phyloP scores from a whole-genome alignment of 2,329 filamentous ascomycete species.

The Cytospora schulzeri region DNA sequence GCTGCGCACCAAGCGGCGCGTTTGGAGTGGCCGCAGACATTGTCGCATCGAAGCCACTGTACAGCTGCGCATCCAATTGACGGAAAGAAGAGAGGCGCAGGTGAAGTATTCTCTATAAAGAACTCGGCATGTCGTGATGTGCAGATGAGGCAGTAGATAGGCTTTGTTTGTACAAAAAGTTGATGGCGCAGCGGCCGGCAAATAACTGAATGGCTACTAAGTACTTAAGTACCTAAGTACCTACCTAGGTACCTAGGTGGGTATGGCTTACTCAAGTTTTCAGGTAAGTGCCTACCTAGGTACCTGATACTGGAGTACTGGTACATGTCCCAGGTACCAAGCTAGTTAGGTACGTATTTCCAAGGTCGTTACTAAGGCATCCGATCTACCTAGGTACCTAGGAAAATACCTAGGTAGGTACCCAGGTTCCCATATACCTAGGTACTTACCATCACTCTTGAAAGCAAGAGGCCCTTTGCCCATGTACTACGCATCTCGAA shows the following conservation, averaged over 20 bases:
- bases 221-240: neutral
- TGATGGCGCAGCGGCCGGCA: neutral
- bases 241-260: neutral
- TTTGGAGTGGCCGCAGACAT: conserved; percentile 37
- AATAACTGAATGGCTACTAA: neutral
- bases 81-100: conserved; percentile 8
- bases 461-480: too few species aligned
- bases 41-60: conserved; percentile 39
- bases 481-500: too few species aligned
- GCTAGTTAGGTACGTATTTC: too few species aligned
- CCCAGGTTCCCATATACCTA: too few species aligned
- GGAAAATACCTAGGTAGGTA: neutral
- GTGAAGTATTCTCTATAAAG: neutral
- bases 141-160: too few species aligned
- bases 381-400: neutral
- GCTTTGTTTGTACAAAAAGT: neutral
- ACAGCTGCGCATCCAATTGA: conserved; percentile 35
- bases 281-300: too few species aligned
- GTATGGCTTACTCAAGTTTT: too few species aligned
- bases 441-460: neutral
- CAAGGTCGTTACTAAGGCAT: too few species aligned
- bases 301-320: too few species aligned
- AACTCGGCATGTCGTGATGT: neutral
- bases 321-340: too few species aligned
- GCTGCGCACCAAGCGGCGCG: conserved; percentile 26